phyloP scores from a whole-genome alignment of 768 basidiomycete genomes.

The Trichaptum fuscoviolaceum region DNA sequence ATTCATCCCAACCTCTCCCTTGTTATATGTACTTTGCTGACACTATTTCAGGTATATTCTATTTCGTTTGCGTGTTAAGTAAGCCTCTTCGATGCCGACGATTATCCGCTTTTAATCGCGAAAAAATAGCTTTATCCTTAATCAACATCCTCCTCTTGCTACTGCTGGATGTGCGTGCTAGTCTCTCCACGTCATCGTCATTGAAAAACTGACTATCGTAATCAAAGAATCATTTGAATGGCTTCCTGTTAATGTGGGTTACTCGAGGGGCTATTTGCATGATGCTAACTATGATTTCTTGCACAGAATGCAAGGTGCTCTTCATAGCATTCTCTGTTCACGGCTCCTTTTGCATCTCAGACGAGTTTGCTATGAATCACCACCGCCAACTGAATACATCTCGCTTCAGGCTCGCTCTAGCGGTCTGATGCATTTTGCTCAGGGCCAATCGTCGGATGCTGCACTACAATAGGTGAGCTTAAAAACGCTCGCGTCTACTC shows the following conservation, averaged over 20 bases:
- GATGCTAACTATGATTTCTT: neutral
- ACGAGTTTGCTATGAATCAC: neutral
- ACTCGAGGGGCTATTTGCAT: neutral
- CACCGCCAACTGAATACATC: neutral
- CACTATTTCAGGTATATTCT: neutral
- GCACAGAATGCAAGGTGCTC: neutral
- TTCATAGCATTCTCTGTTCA: neutral
- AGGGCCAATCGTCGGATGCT: neutral
- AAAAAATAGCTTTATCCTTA: neutral
- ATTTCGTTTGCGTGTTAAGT: neutral
- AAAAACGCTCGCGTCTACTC: too few species aligned
- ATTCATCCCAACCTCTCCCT: neutral
- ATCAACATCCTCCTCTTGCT: neutral
- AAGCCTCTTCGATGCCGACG: neutral
- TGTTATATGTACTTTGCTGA: neutral
- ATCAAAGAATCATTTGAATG: neutral
- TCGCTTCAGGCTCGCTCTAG: neutral
- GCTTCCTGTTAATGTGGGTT: neutral
- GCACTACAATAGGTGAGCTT: too few species aligned
- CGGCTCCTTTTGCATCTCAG: neutral
- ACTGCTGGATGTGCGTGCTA: neutral
- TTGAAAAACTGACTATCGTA: neutral
- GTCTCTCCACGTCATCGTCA: neutral
- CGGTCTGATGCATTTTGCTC: neutral
- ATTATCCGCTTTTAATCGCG: neutral